phyloP scores from a whole-genome alignment of 2,329 filamentous ascomycete species.

The Alternaria brassicae region DNA sequence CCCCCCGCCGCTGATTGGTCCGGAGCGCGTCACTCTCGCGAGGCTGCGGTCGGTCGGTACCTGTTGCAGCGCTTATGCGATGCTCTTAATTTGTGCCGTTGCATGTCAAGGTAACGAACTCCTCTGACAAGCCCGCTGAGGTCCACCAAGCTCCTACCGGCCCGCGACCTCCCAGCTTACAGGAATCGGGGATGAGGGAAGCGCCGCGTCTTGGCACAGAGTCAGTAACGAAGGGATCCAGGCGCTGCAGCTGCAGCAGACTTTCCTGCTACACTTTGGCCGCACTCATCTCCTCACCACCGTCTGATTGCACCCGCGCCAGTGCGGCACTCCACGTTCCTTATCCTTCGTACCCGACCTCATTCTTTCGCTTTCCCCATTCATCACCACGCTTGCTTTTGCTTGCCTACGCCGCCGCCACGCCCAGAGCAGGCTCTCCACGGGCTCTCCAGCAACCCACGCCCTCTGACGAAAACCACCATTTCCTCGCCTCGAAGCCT shows the following conservation, averaged over 20 bases:
- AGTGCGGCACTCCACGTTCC: constrained; percentile 16
- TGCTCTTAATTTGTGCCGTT: constrained; percentile 16
- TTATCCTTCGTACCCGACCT: constrained; percentile 13
- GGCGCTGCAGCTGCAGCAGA: constrained; percentile 9
- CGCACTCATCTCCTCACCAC: constrained; percentile 26
- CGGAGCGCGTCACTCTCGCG: constrained; percentile 19
- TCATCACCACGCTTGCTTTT: constrained; percentile 7
- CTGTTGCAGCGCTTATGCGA: constrained; percentile 22
- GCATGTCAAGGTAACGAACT: constrained; percentile 16
- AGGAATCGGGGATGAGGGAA: constrained; percentile 24
- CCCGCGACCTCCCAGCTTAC: constrained; percentile 19
- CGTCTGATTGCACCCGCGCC: constrained; percentile 21
- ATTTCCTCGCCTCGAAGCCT: not conserved
- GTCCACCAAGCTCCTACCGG: constrained; percentile 20
- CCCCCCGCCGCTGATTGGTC: constrained; percentile 11
- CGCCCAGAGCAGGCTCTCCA: constrained; percentile 1
- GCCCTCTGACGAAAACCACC: not conserved
- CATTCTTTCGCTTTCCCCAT: constrained; percentile 12
- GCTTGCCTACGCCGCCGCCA: constrained; percentile 1
- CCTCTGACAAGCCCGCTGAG: constrained; percentile 16
- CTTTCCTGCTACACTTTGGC: constrained; percentile 25
- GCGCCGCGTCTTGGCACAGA: constrained; percentile 22
- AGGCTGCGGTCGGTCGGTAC: not conserved
- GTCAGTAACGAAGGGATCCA: constrained; percentile 18
- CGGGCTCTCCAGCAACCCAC: not conserved